Percentiles rank a stretch among this genome's conserved stretches.
Conservation (phyloP, 1,139 yeast species). For the Hyphopichia fennica region DNA sequence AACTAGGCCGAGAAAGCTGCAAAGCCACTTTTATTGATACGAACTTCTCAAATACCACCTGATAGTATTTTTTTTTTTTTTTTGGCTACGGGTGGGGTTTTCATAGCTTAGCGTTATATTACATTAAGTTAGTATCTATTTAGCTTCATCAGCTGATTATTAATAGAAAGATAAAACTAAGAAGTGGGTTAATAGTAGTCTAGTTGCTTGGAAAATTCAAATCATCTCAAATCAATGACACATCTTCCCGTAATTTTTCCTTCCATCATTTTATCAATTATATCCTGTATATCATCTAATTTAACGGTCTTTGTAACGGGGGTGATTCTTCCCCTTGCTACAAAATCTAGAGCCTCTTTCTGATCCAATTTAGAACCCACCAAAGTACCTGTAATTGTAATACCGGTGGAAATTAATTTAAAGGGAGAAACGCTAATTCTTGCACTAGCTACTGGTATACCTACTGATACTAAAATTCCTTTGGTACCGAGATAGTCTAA, state of each 20-base stretch:
- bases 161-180: no score
- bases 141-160: no score
- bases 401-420: constrained; percentile 3
- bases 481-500: constrained; percentile 4
- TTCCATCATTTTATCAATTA: constrained; percentile 3
- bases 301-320: constrained; percentile 7
- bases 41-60: no score
- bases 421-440: constrained; percentile 1
- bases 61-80: no score
- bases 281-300: constrained; percentile 5
- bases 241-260: constrained; percentile 5
- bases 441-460: background rate
- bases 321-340: constrained; percentile 1
- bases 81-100: no score
- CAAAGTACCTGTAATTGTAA: background rate
- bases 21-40: no score
- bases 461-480: constrained; percentile 5
- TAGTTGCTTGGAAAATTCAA: no score
- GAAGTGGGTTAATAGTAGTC: no score
- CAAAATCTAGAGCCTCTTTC: constrained; percentile 3
- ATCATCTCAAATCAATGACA: constrained; percentile 4
- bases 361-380: constrained; percentile 4
- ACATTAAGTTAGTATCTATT: no score
- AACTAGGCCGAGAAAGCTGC: no score
- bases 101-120: no score